Conservation (phyloP, 805 yeast species). For the Ogataea salicorniae region DNA sequence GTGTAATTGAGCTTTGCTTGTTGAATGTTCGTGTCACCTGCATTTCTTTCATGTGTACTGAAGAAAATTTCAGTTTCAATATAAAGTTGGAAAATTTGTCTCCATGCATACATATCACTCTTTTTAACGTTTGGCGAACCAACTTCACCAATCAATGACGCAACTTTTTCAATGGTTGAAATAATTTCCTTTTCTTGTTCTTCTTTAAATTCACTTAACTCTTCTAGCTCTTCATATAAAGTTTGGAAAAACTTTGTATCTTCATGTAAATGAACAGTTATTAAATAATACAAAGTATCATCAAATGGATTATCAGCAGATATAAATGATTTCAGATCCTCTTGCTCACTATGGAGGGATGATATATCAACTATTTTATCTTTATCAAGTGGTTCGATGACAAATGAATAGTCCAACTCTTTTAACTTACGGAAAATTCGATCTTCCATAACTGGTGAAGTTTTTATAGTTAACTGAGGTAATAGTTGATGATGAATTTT, state of each 20-base stretch:
- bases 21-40: constrained; percentile 41
- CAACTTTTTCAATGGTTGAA: constrained; percentile 37
- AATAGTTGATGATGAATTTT: constrained; percentile 13
- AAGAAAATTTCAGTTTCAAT: constrained; percentile 64
- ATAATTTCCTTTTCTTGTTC: constrained; percentile 41
- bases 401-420: constrained; percentile 14
- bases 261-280: constrained; percentile 40
- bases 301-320: constrained; percentile 24
- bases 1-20: constrained; percentile 41
- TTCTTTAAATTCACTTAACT: constrained; percentile 39
- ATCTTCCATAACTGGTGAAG: constrained; percentile 16
- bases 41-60: constrained; percentile 34
- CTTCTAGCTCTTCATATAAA: constrained; percentile 49
- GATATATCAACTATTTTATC: constrained; percentile 3
- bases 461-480: constrained; percentile 23
- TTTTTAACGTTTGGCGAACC: constrained; percentile 38
- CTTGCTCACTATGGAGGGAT: neutral
- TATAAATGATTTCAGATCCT: constrained; percentile 6
- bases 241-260: constrained; percentile 58
- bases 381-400: constrained; percentile 7
- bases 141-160: constrained; percentile 34
- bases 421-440: constrained; percentile 16
- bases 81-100: constrained; percentile 60
- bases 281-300: constrained; percentile 16
- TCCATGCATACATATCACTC: constrained; percentile 62